Base-by-base conservation (phyloP, 2,329 filamentous ascomycete species). In the Xylaria sp. region DNA sequence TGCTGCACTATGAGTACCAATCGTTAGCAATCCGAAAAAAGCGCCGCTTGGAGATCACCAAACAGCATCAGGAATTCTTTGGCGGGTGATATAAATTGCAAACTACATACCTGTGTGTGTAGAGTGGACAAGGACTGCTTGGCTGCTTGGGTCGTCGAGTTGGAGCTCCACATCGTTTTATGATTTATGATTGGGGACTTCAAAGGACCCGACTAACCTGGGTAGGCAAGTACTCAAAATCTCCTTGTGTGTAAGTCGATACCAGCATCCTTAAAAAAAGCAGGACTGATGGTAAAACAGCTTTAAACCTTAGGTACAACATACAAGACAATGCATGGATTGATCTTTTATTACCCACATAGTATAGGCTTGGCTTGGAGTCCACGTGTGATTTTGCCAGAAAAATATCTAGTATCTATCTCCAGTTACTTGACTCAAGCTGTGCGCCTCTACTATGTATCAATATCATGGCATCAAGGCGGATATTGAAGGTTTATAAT, bases 351-450 rank as follows among this genome's bases (percentile, higher is more conserved):
- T 23, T 51, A 27, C 48, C 25, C 29, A 12, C 16, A n/a, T 51
- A 18, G 23, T 9, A 6, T 16, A 29, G 23, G 23, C n/a, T 51
- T 25, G 37, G 51, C 25, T 13, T 18, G 16, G 61, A 63, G 47
- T 51, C 25, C 60, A 63, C 40, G 40, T 57, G 27, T 48, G n/a
- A 55, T 63, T 57, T 21, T 23, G 37, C 37, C 16, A 40, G 5
- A 5, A 16, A 40, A 13, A 5, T 40, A 40, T 18, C 13, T 18
- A 18, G 37, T 40, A 40, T 40, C 12, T 40, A 18, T 16, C 16
- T n/a, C n/a, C n/a, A n/a, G n/a, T n/a, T n/a, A n/a, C n/a, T n/a
- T 44, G 32, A 18, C 5, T 2, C 21, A 23, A 21, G 9, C 44
- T 25, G 44, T 9, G 44, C 21, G 44, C 23, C 44, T 23, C 18